Evolutionary conservation across 768 basidiomycete species (phyloP).

Genomic region (Agrocybe praecox): DNA sequence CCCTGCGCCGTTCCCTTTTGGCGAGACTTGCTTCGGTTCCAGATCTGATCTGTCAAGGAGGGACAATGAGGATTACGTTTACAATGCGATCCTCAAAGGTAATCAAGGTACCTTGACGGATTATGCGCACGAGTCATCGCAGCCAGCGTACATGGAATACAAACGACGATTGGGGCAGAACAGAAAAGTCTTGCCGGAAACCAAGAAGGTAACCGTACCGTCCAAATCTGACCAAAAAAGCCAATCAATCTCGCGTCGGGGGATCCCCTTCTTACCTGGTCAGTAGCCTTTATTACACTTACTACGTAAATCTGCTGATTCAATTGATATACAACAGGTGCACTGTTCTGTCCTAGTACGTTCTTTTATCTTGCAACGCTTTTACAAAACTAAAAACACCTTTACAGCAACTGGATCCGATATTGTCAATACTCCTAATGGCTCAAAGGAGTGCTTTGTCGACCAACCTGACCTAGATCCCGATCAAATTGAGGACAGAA

Average conservation of each 20-base stretch:
- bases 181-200: neutral
- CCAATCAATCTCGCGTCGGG: neutral
- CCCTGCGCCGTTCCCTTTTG: neutral
- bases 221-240: neutral
- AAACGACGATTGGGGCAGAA: neutral
- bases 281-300: neutral
- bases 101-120: neutral
- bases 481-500: neutral
- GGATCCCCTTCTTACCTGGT: neutral
- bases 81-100: neutral
- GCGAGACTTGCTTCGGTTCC: neutral
- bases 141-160: neutral
- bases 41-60: neutral
- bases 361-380: neutral
- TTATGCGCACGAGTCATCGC: neutral
- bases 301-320: neutral
- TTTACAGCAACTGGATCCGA: neutral
- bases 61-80: neutral
- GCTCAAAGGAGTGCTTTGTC: neutral
- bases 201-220: neutral
- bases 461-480: neutral
- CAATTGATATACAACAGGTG: too few relatives aligned
- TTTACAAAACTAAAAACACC: neutral
- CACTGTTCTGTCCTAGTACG: too few relatives aligned
- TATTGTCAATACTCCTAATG: neutral